phyloP scores from a whole-genome alignment of 2,329 filamentous ascomycete genomes.

The Botrytis deweyae region DNA sequence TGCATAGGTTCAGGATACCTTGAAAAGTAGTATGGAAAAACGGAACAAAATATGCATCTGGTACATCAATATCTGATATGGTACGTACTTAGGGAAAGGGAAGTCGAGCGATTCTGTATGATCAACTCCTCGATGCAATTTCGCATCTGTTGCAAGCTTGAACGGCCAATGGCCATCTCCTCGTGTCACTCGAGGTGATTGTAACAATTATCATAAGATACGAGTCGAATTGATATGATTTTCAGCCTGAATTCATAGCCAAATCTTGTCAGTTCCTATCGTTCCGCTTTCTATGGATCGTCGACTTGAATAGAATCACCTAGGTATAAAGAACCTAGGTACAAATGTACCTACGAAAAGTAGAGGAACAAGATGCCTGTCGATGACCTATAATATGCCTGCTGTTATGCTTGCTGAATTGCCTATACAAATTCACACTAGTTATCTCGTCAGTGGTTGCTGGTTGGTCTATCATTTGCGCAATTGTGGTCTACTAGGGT shows the following conservation, averaged over 20 bases:
- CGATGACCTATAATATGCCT: slow-evolving; percentile 2
- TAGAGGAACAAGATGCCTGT: slow-evolving; percentile 16
- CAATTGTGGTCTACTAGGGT: slow-evolving; percentile 18
- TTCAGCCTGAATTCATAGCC: neutral
- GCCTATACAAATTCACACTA: slow-evolving; percentile 5
- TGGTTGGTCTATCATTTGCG: slow-evolving; percentile 21
- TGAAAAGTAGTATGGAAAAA: neutral
- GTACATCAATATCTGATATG: slow-evolving; percentile 11
- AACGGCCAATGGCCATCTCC: neutral
- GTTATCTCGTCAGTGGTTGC: slow-evolving; percentile 2
- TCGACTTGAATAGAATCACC: slow-evolving; percentile 10
- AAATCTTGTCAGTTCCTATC: neutral
- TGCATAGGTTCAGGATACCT: slow-evolving; percentile 7
- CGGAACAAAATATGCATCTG: slow-evolving; percentile 6
- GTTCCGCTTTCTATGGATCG: slow-evolving; percentile 8
- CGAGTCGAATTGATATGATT: neutral
- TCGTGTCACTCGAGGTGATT: neutral
- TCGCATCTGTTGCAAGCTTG: neutral
- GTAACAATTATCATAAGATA: neutral
- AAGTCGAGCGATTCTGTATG: neutral
- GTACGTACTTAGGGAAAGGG: neutral
- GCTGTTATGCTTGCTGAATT: slow-evolving; percentile 5
- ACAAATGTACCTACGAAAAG: slow-evolving; percentile 1
- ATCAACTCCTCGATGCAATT: neutral
- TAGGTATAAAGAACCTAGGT: slow-evolving; percentile 2